Conservation (phyloP, 345 rosid species). For the Citrus mangshanensis region DNA sequence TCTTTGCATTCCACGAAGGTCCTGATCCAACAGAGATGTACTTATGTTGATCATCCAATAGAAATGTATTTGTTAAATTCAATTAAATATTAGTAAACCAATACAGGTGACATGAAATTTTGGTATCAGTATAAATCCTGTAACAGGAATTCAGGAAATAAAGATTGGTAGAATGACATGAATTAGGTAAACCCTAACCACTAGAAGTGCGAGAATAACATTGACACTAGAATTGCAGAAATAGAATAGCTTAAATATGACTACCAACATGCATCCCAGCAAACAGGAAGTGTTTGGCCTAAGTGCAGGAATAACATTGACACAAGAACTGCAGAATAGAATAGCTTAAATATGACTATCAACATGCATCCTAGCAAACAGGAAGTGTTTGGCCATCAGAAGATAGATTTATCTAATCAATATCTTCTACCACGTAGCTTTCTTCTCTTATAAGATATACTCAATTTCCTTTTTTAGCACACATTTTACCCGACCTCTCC, state of each 20-base stretch:
- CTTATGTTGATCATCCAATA: neutral
- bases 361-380: neutral
- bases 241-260: neutral
- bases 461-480: too few species aligned
- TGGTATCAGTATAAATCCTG: neutral
- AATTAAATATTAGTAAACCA: neutral
- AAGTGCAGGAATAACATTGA: neutral
- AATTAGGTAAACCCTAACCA: neutral
- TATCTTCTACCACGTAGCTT: neutral
- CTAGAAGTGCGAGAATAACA: neutral
- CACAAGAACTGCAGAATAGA: neutral
- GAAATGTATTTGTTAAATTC: neutral
- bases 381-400: neutral
- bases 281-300: too few species aligned
- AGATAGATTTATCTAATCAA: neutral
- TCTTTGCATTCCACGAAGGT: constrained; percentile 63
- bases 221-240: neutral
- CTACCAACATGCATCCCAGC: neutral
- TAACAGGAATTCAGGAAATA: neutral
- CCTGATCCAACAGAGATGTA: constrained; percentile 40
- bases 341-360: neutral
- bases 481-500: too few species aligned
- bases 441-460: neutral
- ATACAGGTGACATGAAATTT: neutral
- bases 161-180: neutral